Evolutionary conservation across 2,329 filamentous ascomycete species (phyloP), one percentile per base, ranked within the genome.

Genomic region (Arthrocladium fulminans): DNA sequence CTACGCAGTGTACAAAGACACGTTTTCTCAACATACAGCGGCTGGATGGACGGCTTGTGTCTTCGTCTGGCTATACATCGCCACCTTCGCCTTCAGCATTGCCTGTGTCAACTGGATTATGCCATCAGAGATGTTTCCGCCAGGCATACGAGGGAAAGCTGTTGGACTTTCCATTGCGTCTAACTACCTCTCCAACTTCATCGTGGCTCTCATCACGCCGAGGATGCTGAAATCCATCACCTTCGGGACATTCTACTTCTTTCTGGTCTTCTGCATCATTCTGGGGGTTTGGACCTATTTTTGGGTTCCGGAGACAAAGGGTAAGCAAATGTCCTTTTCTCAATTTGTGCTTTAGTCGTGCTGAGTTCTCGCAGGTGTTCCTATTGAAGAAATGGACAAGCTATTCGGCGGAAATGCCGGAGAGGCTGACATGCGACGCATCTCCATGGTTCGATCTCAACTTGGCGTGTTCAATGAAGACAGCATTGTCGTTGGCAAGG

Each of bases 11-110:
- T 79, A 81, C 59, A 66, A 77, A 12, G 60, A 77, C 53, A 64
- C 71, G 2, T 88, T 82, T 71, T 59, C 64, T 0, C 59, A 67
- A 0, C 74, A 86, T 53, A 57, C 62, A 8, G 76, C 75, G 0
- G 80, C 82, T 0, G 84, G 83, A 1, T 88, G 85, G 84, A 83
- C 69, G 1, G 76, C 82, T 0, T 80, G 76, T 2, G 71, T 58
- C 0, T 65, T 70, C 37, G 60, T 69, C 8, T 88, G 83, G 83
- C 70, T 88, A 0, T 88, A 85, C 54, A 79, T 85, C 19, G 69
- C 86, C 22, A 77, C 84, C 63, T 88, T 88, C 59, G 84, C 8
- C 59, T 66, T 17, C 51, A 65, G 19, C 45, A 66, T 19, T 9
- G 65, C 63, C 9, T 63, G 63, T 7, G 63, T 67, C 25, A 62